A percentile compares a stretch with the other conserved stretches of the same genome.
phyloP scores from a whole-genome alignment of 352 stramenopile genomes.

The Blastocystis sp. region DNA sequence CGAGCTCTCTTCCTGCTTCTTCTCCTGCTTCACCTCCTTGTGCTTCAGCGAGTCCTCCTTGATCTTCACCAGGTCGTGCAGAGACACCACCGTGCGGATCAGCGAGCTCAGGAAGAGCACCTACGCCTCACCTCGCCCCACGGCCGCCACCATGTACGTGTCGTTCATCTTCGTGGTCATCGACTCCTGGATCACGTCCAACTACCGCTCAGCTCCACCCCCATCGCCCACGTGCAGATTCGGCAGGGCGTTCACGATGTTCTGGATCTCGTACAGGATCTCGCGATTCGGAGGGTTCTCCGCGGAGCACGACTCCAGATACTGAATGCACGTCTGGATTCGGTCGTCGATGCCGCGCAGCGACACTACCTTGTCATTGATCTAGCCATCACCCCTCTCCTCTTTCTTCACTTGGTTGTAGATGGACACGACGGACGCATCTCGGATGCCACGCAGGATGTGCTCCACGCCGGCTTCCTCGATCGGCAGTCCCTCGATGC shows the following conservation, averaged over 20 bases:
- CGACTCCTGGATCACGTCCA: constrained; percentile 61
- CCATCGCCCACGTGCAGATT: constrained; percentile 31
- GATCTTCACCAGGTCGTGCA: constrained; percentile 65
- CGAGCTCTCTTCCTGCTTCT: background rate
- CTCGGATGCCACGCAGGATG: constrained; percentile 51
- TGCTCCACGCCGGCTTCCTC: constrained; percentile 66
- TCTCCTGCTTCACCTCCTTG: constrained; percentile 29
- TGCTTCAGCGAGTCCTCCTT: constrained; percentile 54
- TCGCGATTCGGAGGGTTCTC: constrained; percentile 45
- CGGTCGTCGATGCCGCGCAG: constrained; percentile 62
- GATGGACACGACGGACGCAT: constrained; percentile 56
- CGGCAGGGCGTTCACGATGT: constrained; percentile 47
- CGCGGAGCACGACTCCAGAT: constrained; percentile 26
- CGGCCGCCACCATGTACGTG: constrained; percentile 44
- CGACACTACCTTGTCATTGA: constrained; percentile 67
- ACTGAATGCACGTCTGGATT: constrained; percentile 58
- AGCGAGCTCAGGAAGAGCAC: constrained; percentile 56
- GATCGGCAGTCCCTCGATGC: constrained; percentile 66
- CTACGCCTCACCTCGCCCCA: constrained; percentile 13
- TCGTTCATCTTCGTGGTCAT: constrained; percentile 66
- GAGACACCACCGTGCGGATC: constrained; percentile 43
- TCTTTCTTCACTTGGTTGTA: constrained; percentile 38
- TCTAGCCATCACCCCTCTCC: background rate
- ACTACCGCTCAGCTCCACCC: background rate
- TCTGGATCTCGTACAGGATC: constrained; percentile 65